Evolutionary conservation across 140 eudicot species (phyloP).

Genomic region (Flaveria floridana): DNA sequence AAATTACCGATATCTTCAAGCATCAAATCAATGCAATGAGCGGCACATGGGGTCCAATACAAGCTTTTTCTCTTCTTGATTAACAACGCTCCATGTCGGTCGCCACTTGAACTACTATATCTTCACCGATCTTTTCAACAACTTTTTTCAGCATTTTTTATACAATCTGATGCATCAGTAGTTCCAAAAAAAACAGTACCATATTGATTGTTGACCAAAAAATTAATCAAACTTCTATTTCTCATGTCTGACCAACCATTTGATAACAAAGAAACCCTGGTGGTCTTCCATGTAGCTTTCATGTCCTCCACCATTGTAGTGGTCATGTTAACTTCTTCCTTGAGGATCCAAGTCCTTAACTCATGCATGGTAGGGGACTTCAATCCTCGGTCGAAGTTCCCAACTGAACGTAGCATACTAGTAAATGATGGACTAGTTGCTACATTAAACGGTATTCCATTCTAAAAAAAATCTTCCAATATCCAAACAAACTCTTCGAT

Average conservation of each 20-base stretch:
- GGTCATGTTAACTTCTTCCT: too few species aligned
- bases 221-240: conserved; percentile 14
- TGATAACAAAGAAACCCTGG: too few species aligned
- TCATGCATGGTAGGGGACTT: too few species aligned
- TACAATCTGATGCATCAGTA: conserved; percentile 9
- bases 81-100: background rate
- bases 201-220: conserved; percentile 21
- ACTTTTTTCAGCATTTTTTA: background rate
- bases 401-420: too few species aligned
- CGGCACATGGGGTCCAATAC: conserved; percentile 3
- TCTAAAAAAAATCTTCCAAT: too few species aligned
- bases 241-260: conserved; percentile 12
- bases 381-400: too few species aligned
- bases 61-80: background rate
- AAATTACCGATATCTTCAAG: background rate
- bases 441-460: too few species aligned
- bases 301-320: too few species aligned
- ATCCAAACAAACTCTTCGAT: too few species aligned
- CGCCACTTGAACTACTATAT: background rate
- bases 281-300: too few species aligned
- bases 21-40: background rate
- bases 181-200: background rate
- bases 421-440: too few species aligned
- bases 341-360: too few species aligned
- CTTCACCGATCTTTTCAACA: background rate